Conservation (phyloP, 352 stramenopile species). For the Pythium periplocum region DNA sequence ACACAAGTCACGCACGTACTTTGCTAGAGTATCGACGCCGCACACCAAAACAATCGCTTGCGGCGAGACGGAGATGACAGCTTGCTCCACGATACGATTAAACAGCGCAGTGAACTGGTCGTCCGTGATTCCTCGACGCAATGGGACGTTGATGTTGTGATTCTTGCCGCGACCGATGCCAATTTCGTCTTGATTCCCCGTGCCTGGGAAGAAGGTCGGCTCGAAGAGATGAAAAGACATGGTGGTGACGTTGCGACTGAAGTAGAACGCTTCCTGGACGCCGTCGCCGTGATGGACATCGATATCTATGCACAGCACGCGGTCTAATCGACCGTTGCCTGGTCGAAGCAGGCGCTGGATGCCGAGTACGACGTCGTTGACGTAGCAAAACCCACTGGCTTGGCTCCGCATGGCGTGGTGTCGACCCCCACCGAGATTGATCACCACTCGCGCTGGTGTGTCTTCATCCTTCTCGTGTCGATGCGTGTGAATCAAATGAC, state of each 20-base stretch:
- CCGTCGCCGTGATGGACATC: conserved; percentile 64
- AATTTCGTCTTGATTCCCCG: conserved; percentile 18
- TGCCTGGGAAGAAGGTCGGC: conserved; percentile 45
- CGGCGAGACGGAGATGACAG: conserved; percentile 34
- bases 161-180: conserved; percentile 28
- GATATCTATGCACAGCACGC: conserved; percentile 50
- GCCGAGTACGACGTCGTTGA: conserved; percentile 64
- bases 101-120: conserved; percentile 46
- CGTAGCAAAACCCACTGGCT: conserved; percentile 71
- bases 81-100: conserved; percentile 24
- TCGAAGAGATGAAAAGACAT: conserved; percentile 51
- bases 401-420: conserved; percentile 53
- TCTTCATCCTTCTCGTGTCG: neutral
- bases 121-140: conserved; percentile 51
- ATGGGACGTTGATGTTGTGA: conserved; percentile 59
- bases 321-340: conserved; percentile 5
- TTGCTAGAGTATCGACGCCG: conserved; percentile 58
- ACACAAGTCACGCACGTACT: conserved; percentile 8
- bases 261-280: conserved; percentile 52
- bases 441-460: conserved; percentile 18
- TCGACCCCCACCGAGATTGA: conserved; percentile 53
- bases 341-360: conserved; percentile 24
- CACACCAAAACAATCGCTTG: conserved; percentile 56
- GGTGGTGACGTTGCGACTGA: conserved; percentile 38
- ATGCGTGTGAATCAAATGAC: conserved; percentile 21